A percentile compares a stretch with the other conserved stretches of the same genome.
These are phyloP conservation scores for Fusarium dimerum DNA, from an alignment of 2,329 filamentous ascomycete genomes.

Conservation along the genomic window DNA sequence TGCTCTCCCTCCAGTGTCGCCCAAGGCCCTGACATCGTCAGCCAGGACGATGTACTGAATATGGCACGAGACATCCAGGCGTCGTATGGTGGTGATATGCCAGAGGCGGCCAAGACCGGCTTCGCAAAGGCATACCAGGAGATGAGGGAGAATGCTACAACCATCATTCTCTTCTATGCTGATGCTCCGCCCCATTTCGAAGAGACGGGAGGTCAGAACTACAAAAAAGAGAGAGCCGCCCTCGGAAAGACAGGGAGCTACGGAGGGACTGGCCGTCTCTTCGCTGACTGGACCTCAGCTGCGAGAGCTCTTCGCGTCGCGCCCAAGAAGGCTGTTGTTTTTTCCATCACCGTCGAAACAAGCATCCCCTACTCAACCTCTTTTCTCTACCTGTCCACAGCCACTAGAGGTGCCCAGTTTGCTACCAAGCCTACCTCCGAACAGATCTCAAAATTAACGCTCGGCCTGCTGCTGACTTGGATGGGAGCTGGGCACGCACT, in stretches of 20 bases:
- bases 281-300: conserved; percentile 47
- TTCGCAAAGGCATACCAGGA: conserved; percentile 47
- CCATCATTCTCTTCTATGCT: conserved; percentile 50
- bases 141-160: conserved; percentile 50
- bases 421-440: conserved; percentile 27
- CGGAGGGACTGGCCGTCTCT: conserved; percentile 35
- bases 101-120: conserved; percentile 51
- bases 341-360: conserved; percentile 39
- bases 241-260: conserved; percentile 24
- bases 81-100: conserved; percentile 42
- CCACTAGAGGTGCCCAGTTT: conserved; percentile 45
- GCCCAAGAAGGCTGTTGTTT: conserved; percentile 44
- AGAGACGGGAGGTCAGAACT: conserved; percentile 31
- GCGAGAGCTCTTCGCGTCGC: conserved; percentile 34
- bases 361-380: conserved; percentile 28
- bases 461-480: conserved; percentile 30
- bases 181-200: conserved; percentile 50
- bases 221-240: conserved; percentile 29
- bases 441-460: conserved; percentile 42
- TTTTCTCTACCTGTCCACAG: conserved; percentile 43
- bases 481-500: conserved; percentile 21
- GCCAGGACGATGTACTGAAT: conserved; percentile 36
- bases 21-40: conserved; percentile 18
- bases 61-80: conserved; percentile 37
- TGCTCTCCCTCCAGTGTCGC: conserved; percentile 26